phyloP scores from a whole-genome alignment of 495 filamentous ascomycete genomes.

The Schizothecium vesticola region DNA sequence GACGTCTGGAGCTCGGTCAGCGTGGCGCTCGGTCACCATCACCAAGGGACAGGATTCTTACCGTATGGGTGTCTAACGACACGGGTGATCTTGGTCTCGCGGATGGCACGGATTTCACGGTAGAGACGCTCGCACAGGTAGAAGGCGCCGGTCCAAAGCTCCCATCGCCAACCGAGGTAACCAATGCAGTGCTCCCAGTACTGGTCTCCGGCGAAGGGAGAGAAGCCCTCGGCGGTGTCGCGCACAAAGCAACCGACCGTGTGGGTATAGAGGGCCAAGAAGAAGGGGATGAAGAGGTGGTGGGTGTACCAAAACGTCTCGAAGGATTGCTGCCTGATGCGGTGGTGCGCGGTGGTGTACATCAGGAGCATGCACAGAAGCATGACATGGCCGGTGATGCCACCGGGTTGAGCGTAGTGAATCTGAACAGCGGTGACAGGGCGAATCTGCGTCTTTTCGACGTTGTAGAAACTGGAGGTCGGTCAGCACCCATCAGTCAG shows the following conservation, averaged over 20 bases:
- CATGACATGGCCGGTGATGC: constrained; percentile 97
- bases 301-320: constrained; percentile 99
- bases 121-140: constrained; percentile 89
- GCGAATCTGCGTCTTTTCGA: constrained; percentile 80
- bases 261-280: constrained; percentile 91
- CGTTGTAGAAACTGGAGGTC: constrained; percentile 77
- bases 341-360: constrained; percentile 91
- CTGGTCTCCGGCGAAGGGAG: constrained; percentile 70
- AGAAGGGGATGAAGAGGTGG: constrained; percentile 93
- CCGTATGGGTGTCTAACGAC: constrained; percentile 97
- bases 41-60: constrained; percentile 37
- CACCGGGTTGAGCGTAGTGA: constrained; percentile 83
- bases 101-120: constrained; percentile 77
- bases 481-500: constrained; percentile 21
- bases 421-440: constrained; percentile 81
- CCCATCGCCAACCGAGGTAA: constrained; percentile 97
- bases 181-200: constrained; percentile 96
- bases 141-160: constrained; percentile 76
- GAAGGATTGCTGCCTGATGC: constrained; percentile 93
- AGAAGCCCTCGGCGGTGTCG: constrained; percentile 61
- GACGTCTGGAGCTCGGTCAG: constrained; percentile 54
- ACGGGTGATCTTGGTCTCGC: constrained; percentile 82
- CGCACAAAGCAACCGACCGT: constrained; percentile 95
- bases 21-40: neutral
- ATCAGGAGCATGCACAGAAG: constrained; percentile 97